phyloP scores from a whole-genome alignment of 2,329 filamentous ascomycete genomes.

The Fusarium euwallaceae region DNA sequence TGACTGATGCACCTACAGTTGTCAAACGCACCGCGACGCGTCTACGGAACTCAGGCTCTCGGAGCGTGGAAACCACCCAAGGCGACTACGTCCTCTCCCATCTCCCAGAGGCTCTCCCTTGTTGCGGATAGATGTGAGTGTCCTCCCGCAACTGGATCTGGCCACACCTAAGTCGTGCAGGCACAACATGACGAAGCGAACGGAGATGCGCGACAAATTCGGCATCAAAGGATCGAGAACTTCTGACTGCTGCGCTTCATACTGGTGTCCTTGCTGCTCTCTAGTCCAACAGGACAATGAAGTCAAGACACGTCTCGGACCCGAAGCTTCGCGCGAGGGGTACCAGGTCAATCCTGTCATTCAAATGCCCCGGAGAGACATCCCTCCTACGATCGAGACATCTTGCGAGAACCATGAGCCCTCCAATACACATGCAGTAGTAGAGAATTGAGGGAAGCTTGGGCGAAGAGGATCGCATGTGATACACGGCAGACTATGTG shows the following conservation, averaged over 20 bases:
- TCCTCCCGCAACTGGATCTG: not conserved
- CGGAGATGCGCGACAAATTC: not conserved
- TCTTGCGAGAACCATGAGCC: not conserved
- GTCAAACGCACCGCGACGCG: not conserved
- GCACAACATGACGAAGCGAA: not conserved
- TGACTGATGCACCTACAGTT: not conserved
- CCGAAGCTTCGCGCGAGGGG: not conserved
- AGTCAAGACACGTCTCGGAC: not conserved
- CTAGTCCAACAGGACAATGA: not conserved
- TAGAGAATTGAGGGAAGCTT: not conserved
- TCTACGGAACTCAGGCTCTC: not conserved
- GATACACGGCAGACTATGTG: too few relatives aligned
- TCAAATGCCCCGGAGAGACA: not conserved
- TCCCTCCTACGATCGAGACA: not conserved
- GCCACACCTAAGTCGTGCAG: not conserved
- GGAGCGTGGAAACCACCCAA: rapidly evolving
- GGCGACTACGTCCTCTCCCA: not conserved
- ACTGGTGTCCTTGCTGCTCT: not conserved
- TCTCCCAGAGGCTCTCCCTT: not conserved
- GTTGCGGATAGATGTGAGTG: not conserved
- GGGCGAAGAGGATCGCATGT: not conserved
- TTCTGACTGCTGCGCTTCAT: not conserved
- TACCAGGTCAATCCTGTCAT: not conserved
- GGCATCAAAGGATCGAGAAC: not conserved
- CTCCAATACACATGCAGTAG: not conserved